Percentiles rank a stretch among this genome's conserved stretches.
Conservation (phyloP, 495 filamentous ascomycete genomes). For the Penicillium coffeae region DNA sequence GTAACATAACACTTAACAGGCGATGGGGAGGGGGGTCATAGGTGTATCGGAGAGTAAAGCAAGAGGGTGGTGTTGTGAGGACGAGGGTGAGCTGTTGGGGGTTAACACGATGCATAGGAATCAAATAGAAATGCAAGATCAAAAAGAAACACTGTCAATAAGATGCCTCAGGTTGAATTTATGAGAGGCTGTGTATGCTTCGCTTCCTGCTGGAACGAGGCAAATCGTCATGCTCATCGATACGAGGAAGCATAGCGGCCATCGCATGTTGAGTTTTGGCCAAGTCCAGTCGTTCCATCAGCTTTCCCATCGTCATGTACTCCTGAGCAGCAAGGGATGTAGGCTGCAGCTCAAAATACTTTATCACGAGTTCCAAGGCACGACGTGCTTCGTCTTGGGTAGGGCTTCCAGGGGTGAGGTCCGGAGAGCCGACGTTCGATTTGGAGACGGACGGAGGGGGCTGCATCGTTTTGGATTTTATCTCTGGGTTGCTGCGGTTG, state of each 20-base stretch:
- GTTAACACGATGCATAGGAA: background rate
- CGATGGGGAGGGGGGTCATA: background rate
- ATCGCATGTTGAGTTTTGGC: slow-evolving; percentile 54
- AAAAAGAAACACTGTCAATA: slow-evolving; percentile 5
- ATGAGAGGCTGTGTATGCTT: slow-evolving; percentile 50
- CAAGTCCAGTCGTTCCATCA: slow-evolving; percentile 84
- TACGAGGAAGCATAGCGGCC: slow-evolving; percentile 65
- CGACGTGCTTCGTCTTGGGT: slow-evolving; percentile 85
- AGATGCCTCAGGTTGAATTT: slow-evolving; percentile 2
- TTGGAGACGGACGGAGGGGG: slow-evolving; percentile 33
- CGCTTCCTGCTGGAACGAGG: slow-evolving; percentile 45
- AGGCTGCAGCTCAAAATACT: slow-evolving; percentile 75
- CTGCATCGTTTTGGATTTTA: slow-evolving; percentile 45
- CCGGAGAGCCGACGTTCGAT: slow-evolving; percentile 35
- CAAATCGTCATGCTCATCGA: slow-evolving; percentile 48
- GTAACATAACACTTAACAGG: slow-evolving; percentile 1
- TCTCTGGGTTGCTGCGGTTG: slow-evolving; percentile 43
- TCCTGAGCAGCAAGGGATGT: slow-evolving; percentile 70
- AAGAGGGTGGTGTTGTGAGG: background rate
- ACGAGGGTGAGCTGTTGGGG: background rate
- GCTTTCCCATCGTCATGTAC: slow-evolving; percentile 73
- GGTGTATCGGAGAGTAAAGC: background rate
- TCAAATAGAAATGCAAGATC: slow-evolving; percentile 1
- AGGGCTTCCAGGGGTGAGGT: slow-evolving; percentile 54
- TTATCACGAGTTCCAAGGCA: slow-evolving; percentile 82